Evolutionary conservation across 164 flowering plant species (phyloP).

Genomic region (Vitis riparia): DNA sequence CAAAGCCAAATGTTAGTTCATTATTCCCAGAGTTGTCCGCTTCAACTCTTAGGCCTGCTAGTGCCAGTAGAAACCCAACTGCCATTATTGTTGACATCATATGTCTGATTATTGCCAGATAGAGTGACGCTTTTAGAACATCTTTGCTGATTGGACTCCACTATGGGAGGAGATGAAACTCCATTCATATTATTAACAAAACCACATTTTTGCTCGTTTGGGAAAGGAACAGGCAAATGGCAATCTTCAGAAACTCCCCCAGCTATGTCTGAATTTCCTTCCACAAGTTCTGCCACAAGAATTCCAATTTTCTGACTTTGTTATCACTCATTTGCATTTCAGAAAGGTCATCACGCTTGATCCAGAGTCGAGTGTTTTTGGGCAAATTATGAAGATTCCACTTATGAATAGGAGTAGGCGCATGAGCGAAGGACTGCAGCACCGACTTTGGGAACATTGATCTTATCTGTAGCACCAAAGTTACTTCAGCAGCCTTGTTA

Average conservation of each 20-base stretch:
- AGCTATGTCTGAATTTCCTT: too few species aligned
- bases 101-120: conserved; percentile 18
- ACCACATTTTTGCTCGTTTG: conserved; percentile 3
- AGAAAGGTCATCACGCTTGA: too few species aligned
- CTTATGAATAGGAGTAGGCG: too few species aligned
- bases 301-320: too few species aligned
- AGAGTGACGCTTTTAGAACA: conserved; percentile 5
- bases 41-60: neutral
- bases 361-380: too few species aligned
- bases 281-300: too few species aligned
- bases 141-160: conserved; percentile 9
- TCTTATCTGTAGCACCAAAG: conserved; percentile 46
- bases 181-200: neutral
- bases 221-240: neutral
- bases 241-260: conserved; percentile 1
- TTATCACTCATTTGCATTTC: too few species aligned
- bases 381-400: too few species aligned
- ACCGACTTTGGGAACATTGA: neutral
- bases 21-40: neutral
- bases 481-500: conserved; percentile 89
- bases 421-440: too few species aligned
- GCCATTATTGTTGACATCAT: neutral
- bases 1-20: conserved; percentile 4
- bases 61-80: neutral
- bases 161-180: neutral